Conservation (phyloP, 495 filamentous ascomycete genomes). For the Annulohypoxylon moriforme region DNA sequence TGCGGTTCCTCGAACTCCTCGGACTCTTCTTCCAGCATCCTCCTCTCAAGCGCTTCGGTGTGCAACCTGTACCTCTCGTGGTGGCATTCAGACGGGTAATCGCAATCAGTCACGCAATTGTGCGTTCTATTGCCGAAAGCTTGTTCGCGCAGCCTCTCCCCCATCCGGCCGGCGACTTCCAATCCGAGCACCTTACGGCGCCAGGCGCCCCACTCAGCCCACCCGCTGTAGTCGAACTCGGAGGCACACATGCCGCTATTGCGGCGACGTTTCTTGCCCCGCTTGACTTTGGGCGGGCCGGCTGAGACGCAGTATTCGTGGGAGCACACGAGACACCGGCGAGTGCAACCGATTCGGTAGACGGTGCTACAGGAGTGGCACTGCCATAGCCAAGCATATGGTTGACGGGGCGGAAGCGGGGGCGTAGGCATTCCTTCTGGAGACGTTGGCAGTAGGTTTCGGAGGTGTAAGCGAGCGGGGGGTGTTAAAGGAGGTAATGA, state of each 20-base stretch:
- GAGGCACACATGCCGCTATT: slow-evolving; percentile 38
- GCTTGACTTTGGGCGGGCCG: slow-evolving; percentile 9
- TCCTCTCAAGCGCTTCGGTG: slow-evolving; percentile 26
- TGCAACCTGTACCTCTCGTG: slow-evolving; percentile 43
- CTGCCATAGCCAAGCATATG: slow-evolving; percentile 58
- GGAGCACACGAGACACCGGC: slow-evolving; percentile 58
- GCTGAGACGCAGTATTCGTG: slow-evolving; percentile 55
- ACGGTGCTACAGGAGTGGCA: slow-evolving; percentile 55
- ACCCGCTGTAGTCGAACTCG: slow-evolving; percentile 58
- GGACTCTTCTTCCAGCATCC: slow-evolving; percentile 2
- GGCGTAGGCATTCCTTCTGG: slow-evolving; percentile 45
- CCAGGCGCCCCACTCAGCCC: slow-evolving; percentile 55
- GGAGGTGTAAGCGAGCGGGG: slow-evolving; percentile 47
- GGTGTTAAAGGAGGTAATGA: slow-evolving; percentile 33
- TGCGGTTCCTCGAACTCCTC: slow-evolving; percentile 1
- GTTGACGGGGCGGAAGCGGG: slow-evolving; percentile 44
- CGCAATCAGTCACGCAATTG: slow-evolving; percentile 57
- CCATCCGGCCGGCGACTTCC: slow-evolving; percentile 27
- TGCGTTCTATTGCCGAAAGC: slow-evolving; percentile 44
- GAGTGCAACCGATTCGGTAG: slow-evolving; percentile 57
- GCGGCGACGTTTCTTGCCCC: slow-evolving; percentile 37
- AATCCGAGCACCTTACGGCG: slow-evolving; percentile 49
- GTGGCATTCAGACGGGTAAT: slow-evolving; percentile 58
- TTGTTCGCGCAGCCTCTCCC: slow-evolving; percentile 26
- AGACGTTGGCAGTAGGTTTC: slow-evolving; percentile 40